A percentile compares a stretch with the other conserved stretches of the same genome.
phyloP scores from a whole-genome alignment of 2,329 filamentous ascomycete genomes.

The Fusarium equiseti region DNA sequence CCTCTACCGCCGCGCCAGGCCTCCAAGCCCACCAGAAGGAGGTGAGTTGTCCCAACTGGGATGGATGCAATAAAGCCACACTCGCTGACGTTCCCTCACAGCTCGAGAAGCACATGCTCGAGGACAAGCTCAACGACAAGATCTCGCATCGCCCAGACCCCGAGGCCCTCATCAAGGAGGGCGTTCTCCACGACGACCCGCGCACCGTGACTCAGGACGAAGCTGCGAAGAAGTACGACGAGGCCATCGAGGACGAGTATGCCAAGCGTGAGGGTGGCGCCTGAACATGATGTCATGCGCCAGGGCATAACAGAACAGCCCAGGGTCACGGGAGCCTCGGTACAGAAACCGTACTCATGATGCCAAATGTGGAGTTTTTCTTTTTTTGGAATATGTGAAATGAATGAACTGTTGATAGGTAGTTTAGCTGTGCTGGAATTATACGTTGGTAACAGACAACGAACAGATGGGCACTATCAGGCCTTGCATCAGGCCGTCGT shows the following conservation, averaged over 20 bases:
- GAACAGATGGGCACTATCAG: constrained; percentile 14
- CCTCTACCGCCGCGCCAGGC: constrained; percentile 80
- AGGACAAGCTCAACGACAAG: constrained; percentile 88
- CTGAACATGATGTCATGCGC: constrained; percentile 53
- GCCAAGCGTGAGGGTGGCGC: constrained; percentile 73
- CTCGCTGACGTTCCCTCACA: constrained; percentile 44
- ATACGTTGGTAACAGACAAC: constrained; percentile 10
- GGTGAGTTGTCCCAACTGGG: constrained; percentile 51
- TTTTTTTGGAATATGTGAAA: constrained; percentile 14
- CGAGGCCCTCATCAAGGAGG: constrained; percentile 81
- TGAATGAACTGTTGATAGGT: constrained; percentile 5
- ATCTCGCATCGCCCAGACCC: constrained; percentile 81
- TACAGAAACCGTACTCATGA: constrained; percentile 15
- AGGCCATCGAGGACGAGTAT: constrained; percentile 73
- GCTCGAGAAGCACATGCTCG: constrained; percentile 88
- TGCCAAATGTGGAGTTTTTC: constrained; percentile 11
- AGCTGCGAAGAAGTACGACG: constrained; percentile 67
- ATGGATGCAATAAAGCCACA: constrained; percentile 5
- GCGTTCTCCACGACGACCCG: constrained; percentile 79
- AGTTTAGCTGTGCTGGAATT: background rate
- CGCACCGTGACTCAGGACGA: constrained; percentile 55
- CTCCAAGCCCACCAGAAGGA: constrained; percentile 85
- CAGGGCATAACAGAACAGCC: background rate
- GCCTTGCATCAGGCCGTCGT: constrained; percentile 10
- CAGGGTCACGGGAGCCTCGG: constrained; percentile 36